Evolutionary conservation across 208 protist species (phyloP), one percentile per base, ranked within the genome.

Genomic region (Sergeia podlipaevii): DNA sequence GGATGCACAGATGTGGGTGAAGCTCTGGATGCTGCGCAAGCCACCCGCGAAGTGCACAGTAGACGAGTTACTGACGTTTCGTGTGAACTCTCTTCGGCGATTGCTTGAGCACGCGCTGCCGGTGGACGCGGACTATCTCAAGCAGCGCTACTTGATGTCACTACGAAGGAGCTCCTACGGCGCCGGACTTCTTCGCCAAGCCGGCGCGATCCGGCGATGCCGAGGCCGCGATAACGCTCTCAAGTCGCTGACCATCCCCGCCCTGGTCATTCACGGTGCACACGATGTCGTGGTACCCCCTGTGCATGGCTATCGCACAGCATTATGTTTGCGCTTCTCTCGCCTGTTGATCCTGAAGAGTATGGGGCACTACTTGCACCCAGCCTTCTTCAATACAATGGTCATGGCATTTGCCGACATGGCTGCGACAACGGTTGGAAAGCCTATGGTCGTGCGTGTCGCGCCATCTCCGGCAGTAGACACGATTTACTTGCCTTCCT

Each of bases 361-460:
- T 45, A 89, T 92, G 85, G 85, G 80, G 1, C 85, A 92, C 59
- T 92, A 89, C 70, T 82, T 92, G 54, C 80, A 92, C 47, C 85
- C 80, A 10, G 74, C 71, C 15, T 89, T 86, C 42, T 92, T 85
- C 33, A 43, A 60, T 3, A 59, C 75, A 0, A 71, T 92, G n/a
- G 55, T 80, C n/a, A 42, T 41, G 11, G 61, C 60, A 1, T 56
- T 80, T 38, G 36, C 50, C 15, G 73, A 54, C 7, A 66, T 80
- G 63, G 52, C 51, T n/a, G 36, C 28, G 6, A 46, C 46, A 15
- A 63, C 57, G 13, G n/a, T 21, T 7, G 18, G 26, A n/a, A n/a
- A n/a, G n/a, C n/a, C n/a, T n/a, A n/a, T n/a, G n/a, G n/a, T n/a
- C n/a, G n/a, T n/a, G n/a, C n/a, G n/a, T n/a, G n/a, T n/a, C 3